phyloP scores from a whole-genome alignment of 2,329 filamentous ascomycete species.

The Mycogone perniciosa region DNA sequence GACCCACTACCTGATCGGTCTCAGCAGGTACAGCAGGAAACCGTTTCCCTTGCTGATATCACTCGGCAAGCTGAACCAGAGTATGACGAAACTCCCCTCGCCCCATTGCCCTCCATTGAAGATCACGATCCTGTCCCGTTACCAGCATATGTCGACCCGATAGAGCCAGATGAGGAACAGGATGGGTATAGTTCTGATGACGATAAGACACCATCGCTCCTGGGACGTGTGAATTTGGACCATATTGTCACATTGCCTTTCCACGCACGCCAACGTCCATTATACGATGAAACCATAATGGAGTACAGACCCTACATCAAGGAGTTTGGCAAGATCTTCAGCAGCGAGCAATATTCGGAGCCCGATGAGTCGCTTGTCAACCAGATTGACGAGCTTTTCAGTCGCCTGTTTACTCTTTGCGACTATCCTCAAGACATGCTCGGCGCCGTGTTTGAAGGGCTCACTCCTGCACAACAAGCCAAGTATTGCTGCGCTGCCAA shows the following conservation, averaged over 20 bases:
- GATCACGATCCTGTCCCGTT: constrained; percentile 16
- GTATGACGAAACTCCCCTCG: constrained; percentile 16
- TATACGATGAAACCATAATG: constrained; percentile 45
- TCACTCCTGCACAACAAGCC: constrained; percentile 37
- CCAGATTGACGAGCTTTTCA: constrained; percentile 47
- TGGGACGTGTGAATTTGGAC: constrained; percentile 23
- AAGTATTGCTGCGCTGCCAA: constrained; percentile 52
- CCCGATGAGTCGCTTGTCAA: constrained; percentile 35
- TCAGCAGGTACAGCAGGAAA: constrained; percentile 22
- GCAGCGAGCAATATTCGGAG: constrained; percentile 29
- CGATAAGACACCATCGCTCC: constrained; percentile 14
- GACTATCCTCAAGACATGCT: constrained; percentile 50
- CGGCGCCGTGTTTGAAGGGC: constrained; percentile 32
- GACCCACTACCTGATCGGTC: background rate
- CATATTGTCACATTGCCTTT: constrained; percentile 53
- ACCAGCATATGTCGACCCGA: constrained; percentile 16
- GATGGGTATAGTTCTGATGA: constrained; percentile 19
- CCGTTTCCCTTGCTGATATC: constrained; percentile 35
- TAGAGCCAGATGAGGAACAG: constrained; percentile 22
- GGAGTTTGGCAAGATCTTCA: constrained; percentile 40
- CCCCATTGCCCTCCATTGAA: constrained; percentile 18
- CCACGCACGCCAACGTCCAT: constrained; percentile 43
- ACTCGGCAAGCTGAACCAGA: constrained; percentile 23
- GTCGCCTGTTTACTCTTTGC: constrained; percentile 46
- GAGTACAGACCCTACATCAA: constrained; percentile 38